Evolutionary conservation across 73 alveolate genomes (phyloP).

Genomic region (Tetrahymena elliotti): DNA sequence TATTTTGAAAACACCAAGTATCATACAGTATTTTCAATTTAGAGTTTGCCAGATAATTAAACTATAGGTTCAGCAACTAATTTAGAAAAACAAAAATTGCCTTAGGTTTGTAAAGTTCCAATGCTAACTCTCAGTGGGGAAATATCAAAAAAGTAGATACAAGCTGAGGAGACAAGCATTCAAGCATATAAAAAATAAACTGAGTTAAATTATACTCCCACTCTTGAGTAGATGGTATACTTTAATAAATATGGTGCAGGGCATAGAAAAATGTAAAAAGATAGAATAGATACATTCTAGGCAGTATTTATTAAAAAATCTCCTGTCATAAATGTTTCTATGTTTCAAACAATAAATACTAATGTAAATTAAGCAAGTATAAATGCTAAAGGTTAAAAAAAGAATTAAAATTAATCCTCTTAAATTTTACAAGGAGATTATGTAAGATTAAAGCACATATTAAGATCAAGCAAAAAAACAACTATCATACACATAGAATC

Average conservation of each 20-base stretch:
- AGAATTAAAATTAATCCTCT: neutral
- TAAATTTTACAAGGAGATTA: neutral
- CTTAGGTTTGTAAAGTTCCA: neutral
- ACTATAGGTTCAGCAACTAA: neutral
- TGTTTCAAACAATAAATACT: neutral
- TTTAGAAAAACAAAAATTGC: neutral
- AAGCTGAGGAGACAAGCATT: neutral
- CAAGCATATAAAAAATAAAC: neutral
- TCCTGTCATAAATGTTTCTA: neutral
- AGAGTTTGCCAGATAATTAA: neutral
- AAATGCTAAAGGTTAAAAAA: neutral
- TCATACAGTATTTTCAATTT: neutral
- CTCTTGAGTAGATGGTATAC: neutral
- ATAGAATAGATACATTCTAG: neutral
- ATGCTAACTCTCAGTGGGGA: neutral
- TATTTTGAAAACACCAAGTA: neutral
- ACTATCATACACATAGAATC: neutral
- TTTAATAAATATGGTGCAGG: neutral
- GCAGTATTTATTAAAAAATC: neutral
- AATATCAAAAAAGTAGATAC: neutral
- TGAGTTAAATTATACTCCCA: neutral
- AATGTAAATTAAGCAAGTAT: neutral
- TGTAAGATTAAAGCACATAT: neutral
- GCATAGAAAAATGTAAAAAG: neutral
- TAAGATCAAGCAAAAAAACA: neutral